Percentiles rank a stretch among this genome's conserved stretches.
These are phyloP conservation scores for Ophiorrhiza pumila DNA, from an alignment of 257 asterid species.

Conservation along the genomic window DNA sequence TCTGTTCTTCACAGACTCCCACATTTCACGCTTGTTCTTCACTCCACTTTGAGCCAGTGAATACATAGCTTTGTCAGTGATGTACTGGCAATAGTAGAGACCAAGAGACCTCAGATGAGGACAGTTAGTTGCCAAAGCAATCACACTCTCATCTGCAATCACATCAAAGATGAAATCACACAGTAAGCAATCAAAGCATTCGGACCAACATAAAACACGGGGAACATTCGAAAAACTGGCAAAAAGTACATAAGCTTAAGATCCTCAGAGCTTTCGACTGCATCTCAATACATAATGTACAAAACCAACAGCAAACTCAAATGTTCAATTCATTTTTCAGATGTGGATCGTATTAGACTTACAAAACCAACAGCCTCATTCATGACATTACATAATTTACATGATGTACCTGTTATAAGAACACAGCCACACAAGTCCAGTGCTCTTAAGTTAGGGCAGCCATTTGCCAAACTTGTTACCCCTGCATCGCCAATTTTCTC, in stretches of 20 bases:
- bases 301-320: neutral
- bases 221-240: neutral
- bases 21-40: slow-evolving; percentile 49
- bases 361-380: neutral
- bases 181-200: neutral
- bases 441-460: slow-evolving; percentile 85
- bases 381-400: neutral
- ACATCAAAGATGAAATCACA: neutral
- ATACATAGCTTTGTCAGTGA: slow-evolving; percentile 89
- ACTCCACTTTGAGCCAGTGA: slow-evolving; percentile 79
- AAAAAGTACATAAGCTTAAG: neutral
- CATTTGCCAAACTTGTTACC: slow-evolving; percentile 88
- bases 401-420: slow-evolving; percentile 75
- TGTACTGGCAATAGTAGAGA: slow-evolving; percentile 82
- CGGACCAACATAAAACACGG: neutral
- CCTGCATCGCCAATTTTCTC: slow-evolving; percentile 89
- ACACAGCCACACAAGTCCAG: slow-evolving; percentile 92
- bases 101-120: slow-evolving; percentile 75
- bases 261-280: neutral
- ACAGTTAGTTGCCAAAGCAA: slow-evolving; percentile 83
- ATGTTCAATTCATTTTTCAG: neutral
- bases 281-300: neutral
- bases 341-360: neutral
- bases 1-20: slow-evolving; percentile 61
- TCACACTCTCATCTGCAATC: slow-evolving; percentile 75